Conservation (phyloP, 2,329 filamentous ascomycete genomes). For the Aspergillus sojae region DNA sequence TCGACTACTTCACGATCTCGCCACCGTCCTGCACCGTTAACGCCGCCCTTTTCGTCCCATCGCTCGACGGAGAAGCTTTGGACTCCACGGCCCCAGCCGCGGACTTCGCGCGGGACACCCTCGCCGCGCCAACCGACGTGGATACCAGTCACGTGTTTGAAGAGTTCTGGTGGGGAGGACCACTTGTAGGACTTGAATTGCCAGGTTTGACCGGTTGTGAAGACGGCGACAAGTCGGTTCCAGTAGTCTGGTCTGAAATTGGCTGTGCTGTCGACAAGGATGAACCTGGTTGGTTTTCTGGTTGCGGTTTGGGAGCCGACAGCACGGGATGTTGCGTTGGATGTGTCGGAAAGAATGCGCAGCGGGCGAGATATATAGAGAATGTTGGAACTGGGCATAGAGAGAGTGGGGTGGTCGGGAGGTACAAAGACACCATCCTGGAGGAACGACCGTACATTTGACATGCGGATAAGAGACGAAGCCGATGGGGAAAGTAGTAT, state of each 20-base stretch:
- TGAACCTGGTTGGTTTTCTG: constrained; percentile 79
- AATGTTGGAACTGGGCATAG: constrained; percentile 72
- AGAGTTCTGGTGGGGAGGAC: constrained; percentile 84
- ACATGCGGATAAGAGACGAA: constrained; percentile 90
- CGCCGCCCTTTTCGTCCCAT: constrained; percentile 60
- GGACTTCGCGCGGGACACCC: constrained; percentile 73
- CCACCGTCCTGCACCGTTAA: constrained; percentile 59
- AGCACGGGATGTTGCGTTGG: constrained; percentile 28
- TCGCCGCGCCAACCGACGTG: constrained; percentile 93
- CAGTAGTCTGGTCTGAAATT: constrained; percentile 99
- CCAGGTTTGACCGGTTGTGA: constrained; percentile 97
- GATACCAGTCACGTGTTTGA: constrained; percentile 82
- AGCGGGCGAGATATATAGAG: constrained; percentile 81
- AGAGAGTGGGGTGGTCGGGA: constrained; percentile 64
- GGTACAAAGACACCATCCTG: constrained; percentile 80
- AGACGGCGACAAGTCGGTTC: constrained; percentile 91
- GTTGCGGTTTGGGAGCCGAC: constrained; percentile 59
- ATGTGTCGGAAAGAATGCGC: constrained; percentile 52
- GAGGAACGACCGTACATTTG: constrained; percentile 94
- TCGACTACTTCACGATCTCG: constrained; percentile 92
- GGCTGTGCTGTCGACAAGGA: constrained; percentile 88
- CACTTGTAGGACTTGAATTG: constrained; percentile 99
- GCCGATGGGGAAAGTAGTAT: constrained; percentile 96
- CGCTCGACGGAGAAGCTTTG: constrained; percentile 80
- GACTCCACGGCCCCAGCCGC: constrained; percentile 83